A percentile compares a stretch with the other conserved stretches of the same genome.
Evolutionary conservation across 1,284 basidiomycete species (phyloP).

Genomic region (Cryptococcus sp.): DNA sequence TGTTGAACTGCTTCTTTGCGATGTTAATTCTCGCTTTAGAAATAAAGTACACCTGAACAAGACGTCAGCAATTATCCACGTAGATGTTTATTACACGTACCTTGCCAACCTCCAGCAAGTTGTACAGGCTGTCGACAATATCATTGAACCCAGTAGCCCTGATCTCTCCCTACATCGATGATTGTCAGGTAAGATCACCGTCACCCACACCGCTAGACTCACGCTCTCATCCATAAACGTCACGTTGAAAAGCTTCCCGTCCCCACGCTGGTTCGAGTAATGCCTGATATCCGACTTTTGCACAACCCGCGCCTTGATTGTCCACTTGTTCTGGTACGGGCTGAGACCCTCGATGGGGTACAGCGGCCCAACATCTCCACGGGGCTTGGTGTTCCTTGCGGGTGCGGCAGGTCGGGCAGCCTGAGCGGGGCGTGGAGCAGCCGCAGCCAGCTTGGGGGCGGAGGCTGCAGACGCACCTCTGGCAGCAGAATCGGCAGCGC

Average conservation of each 20-base stretch:
- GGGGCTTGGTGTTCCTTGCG: constrained; percentile 12
- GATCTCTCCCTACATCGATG: constrained; percentile 66
- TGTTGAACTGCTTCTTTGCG: constrained; percentile 96
- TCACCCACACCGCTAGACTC: constrained; percentile 24
- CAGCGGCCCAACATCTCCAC: constrained; percentile 52
- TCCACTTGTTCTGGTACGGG: constrained; percentile 98
- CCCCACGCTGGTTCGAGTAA: constrained; percentile 87
- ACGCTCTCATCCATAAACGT: constrained; percentile 89
- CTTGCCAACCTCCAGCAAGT: constrained; percentile 82
- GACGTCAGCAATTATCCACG: neutral
- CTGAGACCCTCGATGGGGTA: constrained; percentile 92
- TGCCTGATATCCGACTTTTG: constrained; percentile 85
- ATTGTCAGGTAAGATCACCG: neutral
- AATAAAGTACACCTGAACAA: constrained; percentile 64
- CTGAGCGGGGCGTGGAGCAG: neutral
- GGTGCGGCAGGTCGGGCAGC: neutral
- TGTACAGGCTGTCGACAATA: constrained; percentile 77
- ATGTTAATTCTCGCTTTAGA: constrained; percentile 88
- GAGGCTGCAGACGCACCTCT: constrained; percentile 28
- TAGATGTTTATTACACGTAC: constrained; percentile 51
- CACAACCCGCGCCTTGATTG: constrained; percentile 91
- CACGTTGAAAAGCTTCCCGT: constrained; percentile 92
- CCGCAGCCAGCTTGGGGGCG: constrained; percentile 21
- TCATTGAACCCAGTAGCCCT: constrained; percentile 89
- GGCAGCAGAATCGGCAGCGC: constrained; percentile 25